These are phyloP conservation scores for Capronia americana DNA, from an alignment of 2,329 filamentous ascomycete species.

Conservation along the genomic window DNA sequence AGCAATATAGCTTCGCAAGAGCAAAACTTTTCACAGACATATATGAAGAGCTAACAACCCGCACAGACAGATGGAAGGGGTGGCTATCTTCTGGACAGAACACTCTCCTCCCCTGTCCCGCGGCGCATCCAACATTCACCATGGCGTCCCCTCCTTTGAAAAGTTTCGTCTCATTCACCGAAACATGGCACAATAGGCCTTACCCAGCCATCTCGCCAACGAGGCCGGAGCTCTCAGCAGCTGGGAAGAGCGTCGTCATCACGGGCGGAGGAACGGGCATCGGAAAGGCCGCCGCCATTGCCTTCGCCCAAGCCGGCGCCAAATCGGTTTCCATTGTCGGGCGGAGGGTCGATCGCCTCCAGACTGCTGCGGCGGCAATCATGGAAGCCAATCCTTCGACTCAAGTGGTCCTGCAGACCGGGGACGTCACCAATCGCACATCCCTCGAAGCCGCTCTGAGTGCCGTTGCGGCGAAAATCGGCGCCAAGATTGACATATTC, in stretches of 20 bases:
- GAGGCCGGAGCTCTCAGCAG: conserved; percentile 39
- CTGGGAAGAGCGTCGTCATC: conserved; percentile 41
- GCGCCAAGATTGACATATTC: conserved; percentile 18
- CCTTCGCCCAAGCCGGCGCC: conserved; percentile 42
- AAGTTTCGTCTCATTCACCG: conserved; percentile 32
- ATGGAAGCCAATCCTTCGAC: conserved; percentile 3
- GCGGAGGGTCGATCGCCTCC: conserved; percentile 15
- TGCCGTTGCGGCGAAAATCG: conserved; percentile 11
- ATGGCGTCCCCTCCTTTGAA: too few species aligned
- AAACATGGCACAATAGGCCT: conserved; percentile 41
- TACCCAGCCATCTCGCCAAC: conserved; percentile 45
- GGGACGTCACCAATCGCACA: background rate
- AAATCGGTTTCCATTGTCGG: background rate
- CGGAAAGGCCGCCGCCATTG: conserved; percentile 40
- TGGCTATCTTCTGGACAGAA: too few species aligned
- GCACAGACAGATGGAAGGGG: too few species aligned
- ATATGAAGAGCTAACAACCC: too few species aligned
- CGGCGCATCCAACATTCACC: too few species aligned
- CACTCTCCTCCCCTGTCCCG: too few species aligned
- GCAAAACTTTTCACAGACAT: too few species aligned
- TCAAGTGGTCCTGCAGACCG: background rate
- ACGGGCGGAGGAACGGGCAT: conserved; percentile 42
- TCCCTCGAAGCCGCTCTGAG: conserved; percentile 2
- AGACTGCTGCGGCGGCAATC: conserved; percentile 5
- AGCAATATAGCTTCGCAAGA: too few species aligned